Conservation (phyloP, 371 early-diverging fungal genomes). For the Haplosporangium sp. region DNA sequence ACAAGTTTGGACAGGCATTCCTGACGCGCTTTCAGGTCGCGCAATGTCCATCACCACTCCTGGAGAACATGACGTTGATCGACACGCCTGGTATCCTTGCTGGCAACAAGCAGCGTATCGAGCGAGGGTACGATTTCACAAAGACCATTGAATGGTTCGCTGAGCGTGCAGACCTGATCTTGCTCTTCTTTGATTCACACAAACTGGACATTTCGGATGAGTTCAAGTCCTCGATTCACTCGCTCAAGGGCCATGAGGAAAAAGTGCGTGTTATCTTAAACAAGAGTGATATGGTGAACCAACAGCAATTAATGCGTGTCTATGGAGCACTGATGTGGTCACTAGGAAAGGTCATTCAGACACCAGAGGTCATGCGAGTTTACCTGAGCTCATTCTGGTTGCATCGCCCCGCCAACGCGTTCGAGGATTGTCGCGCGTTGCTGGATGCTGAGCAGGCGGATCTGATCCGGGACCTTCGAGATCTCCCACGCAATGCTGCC, state of each 20-base stretch:
- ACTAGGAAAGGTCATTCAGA: conserved; percentile 87
- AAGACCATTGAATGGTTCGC: conserved; percentile 89
- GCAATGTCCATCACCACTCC: conserved; percentile 74
- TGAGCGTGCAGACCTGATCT: conserved; percentile 84
- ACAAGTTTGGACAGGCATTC: conserved; percentile 82
- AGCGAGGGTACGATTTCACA: conserved; percentile 88
- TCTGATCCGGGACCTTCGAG: conserved; percentile 76
- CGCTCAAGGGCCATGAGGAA: conserved; percentile 85
- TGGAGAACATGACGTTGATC: conserved; percentile 85
- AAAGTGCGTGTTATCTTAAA: conserved; percentile 88
- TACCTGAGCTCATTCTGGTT: conserved; percentile 89
- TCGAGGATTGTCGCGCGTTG: conserved; percentile 78
- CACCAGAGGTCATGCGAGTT: conserved; percentile 92
- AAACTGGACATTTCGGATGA: conserved; percentile 93
- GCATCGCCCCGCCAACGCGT: conserved; percentile 75
- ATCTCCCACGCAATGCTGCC: conserved; percentile 84
- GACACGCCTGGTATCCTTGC: conserved; percentile 92
- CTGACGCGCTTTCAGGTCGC: conserved; percentile 89
- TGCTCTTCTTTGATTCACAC: conserved; percentile 89
- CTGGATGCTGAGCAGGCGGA: conserved; percentile 83
- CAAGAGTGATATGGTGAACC: conserved; percentile 87
- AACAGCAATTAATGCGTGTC: conserved; percentile 91
- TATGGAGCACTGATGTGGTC: conserved; percentile 97
- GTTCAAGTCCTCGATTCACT: conserved; percentile 82
- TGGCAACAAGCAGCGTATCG: conserved; percentile 83